Evolutionary conservation across 768 basidiomycete species (phyloP).

Genomic region (Suillus brevipes): DNA sequence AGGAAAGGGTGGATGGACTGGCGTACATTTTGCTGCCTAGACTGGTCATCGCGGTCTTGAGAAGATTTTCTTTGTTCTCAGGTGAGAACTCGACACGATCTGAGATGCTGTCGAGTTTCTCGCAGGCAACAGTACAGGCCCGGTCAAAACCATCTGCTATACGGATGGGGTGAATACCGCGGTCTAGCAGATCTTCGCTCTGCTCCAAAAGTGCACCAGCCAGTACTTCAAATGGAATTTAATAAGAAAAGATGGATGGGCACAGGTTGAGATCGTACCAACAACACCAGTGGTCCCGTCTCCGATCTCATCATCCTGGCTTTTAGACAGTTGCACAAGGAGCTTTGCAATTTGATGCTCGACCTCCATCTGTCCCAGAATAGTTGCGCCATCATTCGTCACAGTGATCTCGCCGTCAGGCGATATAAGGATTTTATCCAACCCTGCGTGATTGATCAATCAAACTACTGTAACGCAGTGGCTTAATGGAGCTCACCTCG

Average conservation of each 20-base stretch:
- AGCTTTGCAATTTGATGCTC: slow-evolving; percentile 99
- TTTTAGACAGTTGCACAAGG: slow-evolving; percentile 93
- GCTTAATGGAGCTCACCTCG: slow-evolving; percentile 57
- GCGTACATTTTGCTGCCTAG: slow-evolving; percentile 96
- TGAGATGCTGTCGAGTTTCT: slow-evolving; percentile 86
- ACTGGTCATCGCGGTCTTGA: slow-evolving; percentile 95
- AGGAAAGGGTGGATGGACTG: not conserved
- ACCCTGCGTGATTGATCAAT: slow-evolving; percentile 49
- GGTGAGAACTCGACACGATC: slow-evolving; percentile 86
- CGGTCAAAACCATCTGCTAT: slow-evolving; percentile 99
- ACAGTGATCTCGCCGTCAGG: slow-evolving; percentile 99
- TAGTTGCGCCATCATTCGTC: slow-evolving; percentile 98
- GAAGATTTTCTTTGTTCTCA: slow-evolving; percentile 79
- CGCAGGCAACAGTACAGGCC: slow-evolving; percentile 87
- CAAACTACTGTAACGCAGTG: slow-evolving; percentile 2
- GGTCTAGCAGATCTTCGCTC: slow-evolving; percentile 93
- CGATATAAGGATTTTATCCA: slow-evolving; percentile 93
- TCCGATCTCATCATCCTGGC: slow-evolving; percentile 99
- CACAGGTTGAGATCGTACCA: slow-evolving; percentile 55
- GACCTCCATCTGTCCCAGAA: slow-evolving; percentile 97
- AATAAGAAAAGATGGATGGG: slow-evolving; percentile 8
- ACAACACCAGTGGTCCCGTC: slow-evolving; percentile 99
- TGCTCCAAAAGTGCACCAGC: slow-evolving; percentile 97
- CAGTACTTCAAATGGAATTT: slow-evolving; percentile 58
- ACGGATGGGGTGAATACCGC: slow-evolving; percentile 98